Percentiles rank a stretch among this genome's conserved stretches.
Evolutionary conservation across 129 eudicot genomes (phyloP).

Genomic region (Sambucus nigra): DNA sequence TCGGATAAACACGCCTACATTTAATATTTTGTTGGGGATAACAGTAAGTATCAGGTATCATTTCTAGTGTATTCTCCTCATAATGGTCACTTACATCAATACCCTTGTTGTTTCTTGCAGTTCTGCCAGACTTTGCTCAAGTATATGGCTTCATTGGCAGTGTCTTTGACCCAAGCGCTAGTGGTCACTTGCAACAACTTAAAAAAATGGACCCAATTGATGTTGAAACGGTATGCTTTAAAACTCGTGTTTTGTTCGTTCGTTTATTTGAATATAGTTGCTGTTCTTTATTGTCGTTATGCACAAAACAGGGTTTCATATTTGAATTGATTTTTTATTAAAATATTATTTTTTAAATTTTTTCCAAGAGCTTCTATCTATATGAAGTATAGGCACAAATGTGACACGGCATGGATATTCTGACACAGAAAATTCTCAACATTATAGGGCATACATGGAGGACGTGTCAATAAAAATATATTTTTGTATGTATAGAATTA

Average conservation of each 20-base stretch:
- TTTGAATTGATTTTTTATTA: too few relatives aligned
- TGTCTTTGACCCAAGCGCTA: constrained; percentile 69
- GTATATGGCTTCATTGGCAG: constrained; percentile 90
- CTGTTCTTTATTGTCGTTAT: too few relatives aligned
- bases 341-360: too few relatives aligned
- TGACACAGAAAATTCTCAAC: too few relatives aligned
- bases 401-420: too few relatives aligned
- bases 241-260: not conserved
- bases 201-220: constrained; percentile 88
- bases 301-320: not conserved
- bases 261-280: not conserved
- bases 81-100: constrained; percentile 4
- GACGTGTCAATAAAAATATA: too few relatives aligned
- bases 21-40: not conserved
- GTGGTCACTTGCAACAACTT: constrained; percentile 60
- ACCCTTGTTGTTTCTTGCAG: constrained; percentile 29
- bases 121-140: constrained; percentile 85
- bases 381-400: too few relatives aligned
- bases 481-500: too few relatives aligned
- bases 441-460: too few relatives aligned
- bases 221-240: constrained; percentile 66
- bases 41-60: not conserved
- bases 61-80: not conserved
- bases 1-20: not conserved
- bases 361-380: too few relatives aligned